Evolutionary conservation across 2,329 filamentous ascomycete species (phyloP).

Genomic region (Sporothrix euskadiensis): DNA sequence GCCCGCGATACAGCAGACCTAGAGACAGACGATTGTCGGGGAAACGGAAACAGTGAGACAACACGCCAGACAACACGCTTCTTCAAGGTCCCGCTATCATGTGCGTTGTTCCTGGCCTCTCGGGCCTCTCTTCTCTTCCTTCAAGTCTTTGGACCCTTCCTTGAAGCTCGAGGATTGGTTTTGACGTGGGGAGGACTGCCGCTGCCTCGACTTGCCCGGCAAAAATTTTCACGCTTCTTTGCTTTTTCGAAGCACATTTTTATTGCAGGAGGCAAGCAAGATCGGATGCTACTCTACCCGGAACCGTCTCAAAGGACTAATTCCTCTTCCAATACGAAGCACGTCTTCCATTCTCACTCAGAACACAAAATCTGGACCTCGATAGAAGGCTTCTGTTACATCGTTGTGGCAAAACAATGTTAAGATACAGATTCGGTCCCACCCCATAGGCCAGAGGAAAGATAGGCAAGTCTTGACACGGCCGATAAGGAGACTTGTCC

Average conservation of each 20-base stretch:
- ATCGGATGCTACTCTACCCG: not conserved
- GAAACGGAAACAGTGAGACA: not conserved
- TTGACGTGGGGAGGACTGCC: not conserved
- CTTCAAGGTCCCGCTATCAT: not conserved
- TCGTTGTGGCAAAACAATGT: not conserved
- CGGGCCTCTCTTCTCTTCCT: not conserved
- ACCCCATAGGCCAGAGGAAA: not conserved
- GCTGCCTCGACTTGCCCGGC: not conserved
- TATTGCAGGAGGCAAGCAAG: not conserved
- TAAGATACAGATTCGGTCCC: not conserved
- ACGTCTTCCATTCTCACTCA: not conserved
- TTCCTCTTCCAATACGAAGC: not conserved
- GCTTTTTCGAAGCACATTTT: not conserved
- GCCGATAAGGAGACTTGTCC: not conserved
- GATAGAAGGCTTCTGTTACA: not conserved
- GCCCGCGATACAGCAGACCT: not conserved
- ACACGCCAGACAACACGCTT: not conserved
- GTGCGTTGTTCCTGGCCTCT: not conserved
- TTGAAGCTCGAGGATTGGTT: not conserved
- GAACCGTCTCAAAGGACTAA: not conserved
- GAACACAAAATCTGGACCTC: not conserved
- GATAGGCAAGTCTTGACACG: not conserved
- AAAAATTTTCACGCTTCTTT: not conserved
- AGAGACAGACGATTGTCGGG: not conserved
- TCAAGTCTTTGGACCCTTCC: not conserved